These are phyloP conservation scores for Penicillium waksmanii DNA, from an alignment of 495 filamentous ascomycete genomes.

Conservation along the genomic window DNA sequence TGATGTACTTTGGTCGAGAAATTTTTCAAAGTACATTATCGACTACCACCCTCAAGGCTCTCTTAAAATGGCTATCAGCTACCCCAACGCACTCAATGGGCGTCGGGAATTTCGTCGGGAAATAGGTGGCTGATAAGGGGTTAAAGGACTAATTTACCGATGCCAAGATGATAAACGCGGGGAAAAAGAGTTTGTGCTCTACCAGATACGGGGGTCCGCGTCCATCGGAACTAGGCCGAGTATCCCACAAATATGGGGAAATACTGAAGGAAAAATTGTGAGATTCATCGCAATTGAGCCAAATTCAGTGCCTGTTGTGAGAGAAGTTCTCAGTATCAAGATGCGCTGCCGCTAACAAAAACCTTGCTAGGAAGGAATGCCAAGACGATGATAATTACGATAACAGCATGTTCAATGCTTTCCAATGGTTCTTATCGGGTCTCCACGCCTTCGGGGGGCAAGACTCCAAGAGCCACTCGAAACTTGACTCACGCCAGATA, in stretches of 20 bases:
- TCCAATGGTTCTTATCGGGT: conserved; percentile 11
- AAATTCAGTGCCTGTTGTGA: too few relatives aligned
- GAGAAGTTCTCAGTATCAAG: too few relatives aligned
- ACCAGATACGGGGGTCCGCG: not conserved
- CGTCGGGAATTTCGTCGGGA: conserved; percentile 20
- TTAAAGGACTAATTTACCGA: conserved; percentile 12
- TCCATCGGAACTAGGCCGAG: not conserved
- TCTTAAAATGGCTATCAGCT: conserved; percentile 4
- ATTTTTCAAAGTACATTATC: not conserved
- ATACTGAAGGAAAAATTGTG: too few relatives aligned
- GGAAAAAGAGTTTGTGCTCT: conserved; percentile 3
- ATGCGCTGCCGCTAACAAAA: too few relatives aligned
- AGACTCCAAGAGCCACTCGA: not conserved
- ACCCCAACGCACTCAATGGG: not conserved
- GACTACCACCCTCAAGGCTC: not conserved
- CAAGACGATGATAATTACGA: not conserved
- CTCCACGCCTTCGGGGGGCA: not conserved
- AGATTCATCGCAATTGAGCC: too few relatives aligned
- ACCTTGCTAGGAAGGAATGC: not conserved
- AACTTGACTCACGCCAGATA: conserved; percentile 1
- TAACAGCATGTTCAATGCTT: not conserved
- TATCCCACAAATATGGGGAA: not conserved
- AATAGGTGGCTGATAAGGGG: conserved; percentile 5
- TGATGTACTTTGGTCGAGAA: not conserved
- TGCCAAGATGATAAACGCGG: conserved; percentile 23